Conservation (phyloP, 2,329 filamentous ascomycete genomes). For the Ilyonectria mors-panacis region DNA sequence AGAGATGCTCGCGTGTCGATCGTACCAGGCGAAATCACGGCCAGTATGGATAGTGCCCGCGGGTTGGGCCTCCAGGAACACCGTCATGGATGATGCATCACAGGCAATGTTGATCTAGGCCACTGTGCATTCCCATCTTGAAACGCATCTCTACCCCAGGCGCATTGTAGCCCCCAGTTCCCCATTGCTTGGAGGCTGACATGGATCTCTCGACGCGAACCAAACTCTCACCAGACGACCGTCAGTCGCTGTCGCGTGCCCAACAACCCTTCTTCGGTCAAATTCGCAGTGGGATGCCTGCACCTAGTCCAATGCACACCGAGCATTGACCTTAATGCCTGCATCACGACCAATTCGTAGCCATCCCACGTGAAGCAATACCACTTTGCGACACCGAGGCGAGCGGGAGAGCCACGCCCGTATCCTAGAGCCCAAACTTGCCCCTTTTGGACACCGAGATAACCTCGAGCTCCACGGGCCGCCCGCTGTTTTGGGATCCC, state of each 20-base stretch:
- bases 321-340: constrained; percentile 4
- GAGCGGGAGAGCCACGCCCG: constrained; percentile 4
- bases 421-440: constrained; percentile 27
- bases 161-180: neutral
- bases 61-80: neutral
- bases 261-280: constrained; percentile 6
- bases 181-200: neutral
- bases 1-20: constrained; percentile 37
- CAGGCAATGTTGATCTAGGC: neutral
- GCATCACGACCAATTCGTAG: constrained; percentile 7
- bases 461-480: constrained; percentile 31
- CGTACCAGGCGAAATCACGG: constrained; percentile 24
- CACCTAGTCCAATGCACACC: neutral
- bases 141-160: constrained; percentile 10
- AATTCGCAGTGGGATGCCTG: neutral
- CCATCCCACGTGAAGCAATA: constrained; percentile 45
- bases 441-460: constrained; percentile 47
- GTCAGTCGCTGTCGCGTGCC: constrained; percentile 20
- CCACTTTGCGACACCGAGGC: constrained; percentile 46
- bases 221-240: constrained; percentile 24
- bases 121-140: neutral
- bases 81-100: neutral
- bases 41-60: constrained; percentile 17
- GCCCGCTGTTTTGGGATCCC: constrained; percentile 17
- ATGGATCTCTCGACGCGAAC: neutral